Evolutionary conservation across 495 filamentous ascomycete genomes (phyloP), one percentile per base, ranked within the genome.

Genomic region (Penicillium soppii): DNA sequence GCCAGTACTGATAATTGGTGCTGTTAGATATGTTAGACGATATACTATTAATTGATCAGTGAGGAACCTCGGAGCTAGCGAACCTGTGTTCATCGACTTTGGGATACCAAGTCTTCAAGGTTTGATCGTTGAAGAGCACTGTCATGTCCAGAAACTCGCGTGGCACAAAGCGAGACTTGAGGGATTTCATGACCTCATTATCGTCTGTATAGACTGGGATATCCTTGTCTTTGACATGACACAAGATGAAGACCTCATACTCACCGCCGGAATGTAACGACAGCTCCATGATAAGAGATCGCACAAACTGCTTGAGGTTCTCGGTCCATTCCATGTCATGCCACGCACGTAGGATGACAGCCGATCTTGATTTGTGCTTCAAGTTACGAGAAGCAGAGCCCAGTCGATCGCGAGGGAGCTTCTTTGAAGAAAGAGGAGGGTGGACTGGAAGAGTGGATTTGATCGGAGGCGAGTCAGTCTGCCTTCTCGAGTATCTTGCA

Each of bases 211-310:
- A 21, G 19, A n/a, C n/a, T n/a, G 73, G 62, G 40, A 79, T 56
- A 21, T 62, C 55, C 40, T 63, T 44, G 48, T 88, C 79, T 52
- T 82, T 86, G 51, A 87, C 77, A 32, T 91, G 82, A 17, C 90
- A 77, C 43, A 90, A 77, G 7, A 91, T 66, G 53, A 84, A 86
- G 37, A 91, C 79, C 55, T 86, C 74, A 59, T 88, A 91, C 67
- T 89, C 82, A 16, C 84, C 86, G 8, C 89, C 87, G 8, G 84
- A 83, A 32, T 80, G 73, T 7, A 92, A 69, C 7, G 78, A 80
- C 20, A 90, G 67, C 62, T 92, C 89, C 5, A 78, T 81, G 55
- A 91, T 75, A 46, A 91, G 70, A 8, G 86, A 77, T 16, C 89
- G 83, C 39, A 91, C 81, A 12, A 80, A 75, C 46, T 83, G 77